Base-by-base conservation (phyloP, 139 green algal species). In the Chlorella sp. region DNA sequence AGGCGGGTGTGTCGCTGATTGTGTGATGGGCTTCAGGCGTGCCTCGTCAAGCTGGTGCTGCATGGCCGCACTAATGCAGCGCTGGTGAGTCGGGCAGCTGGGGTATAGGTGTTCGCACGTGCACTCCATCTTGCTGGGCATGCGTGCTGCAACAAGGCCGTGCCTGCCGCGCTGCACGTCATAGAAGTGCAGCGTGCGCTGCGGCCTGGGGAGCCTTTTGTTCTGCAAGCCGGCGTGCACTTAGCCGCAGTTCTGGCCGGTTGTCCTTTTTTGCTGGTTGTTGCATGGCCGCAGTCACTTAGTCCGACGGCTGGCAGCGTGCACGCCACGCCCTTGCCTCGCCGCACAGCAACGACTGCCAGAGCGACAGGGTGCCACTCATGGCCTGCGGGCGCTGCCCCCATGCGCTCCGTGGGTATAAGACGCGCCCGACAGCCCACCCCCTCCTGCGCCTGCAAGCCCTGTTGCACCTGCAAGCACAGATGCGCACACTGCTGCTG, bases 331-430 rank as follows among this genome's bases (percentile, higher is more conserved):
- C 32, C 16, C 4, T 82, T 72, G 76, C 76, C 54, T 28, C 36
- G 76, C 76, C 48, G 76, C 76, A 82, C 34, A 40, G 34, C 48
- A n/a, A 48, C 54, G 76, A 41, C 76, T 82, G 76, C 75, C 24
- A 82, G 14, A 82, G 8, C 76, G 56, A 64, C 73, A 65, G 76
- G 36, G 48, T 41, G 38, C 48, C 54, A 82, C 76, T 82, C 54
- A 70, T 82, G 54, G 76, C 76, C 54, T n/a, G 76, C 76, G 20
- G 26, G 54, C 56, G 54, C 76, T 26, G 1, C 36, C 36, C 13
- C 43, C 36, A 51, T 38, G 76, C 54, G 76, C 34, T 36, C 32
- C 28, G 72, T 64, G 36, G 76, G 76, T 82, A 82, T 82, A 82
- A 82, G 76, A 48, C 26, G 76, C 38, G 38, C 54, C 74, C 76